phyloP scores from a whole-genome alignment of 495 filamentous ascomycete genomes.

The Astrocystis sublimbata region DNA sequence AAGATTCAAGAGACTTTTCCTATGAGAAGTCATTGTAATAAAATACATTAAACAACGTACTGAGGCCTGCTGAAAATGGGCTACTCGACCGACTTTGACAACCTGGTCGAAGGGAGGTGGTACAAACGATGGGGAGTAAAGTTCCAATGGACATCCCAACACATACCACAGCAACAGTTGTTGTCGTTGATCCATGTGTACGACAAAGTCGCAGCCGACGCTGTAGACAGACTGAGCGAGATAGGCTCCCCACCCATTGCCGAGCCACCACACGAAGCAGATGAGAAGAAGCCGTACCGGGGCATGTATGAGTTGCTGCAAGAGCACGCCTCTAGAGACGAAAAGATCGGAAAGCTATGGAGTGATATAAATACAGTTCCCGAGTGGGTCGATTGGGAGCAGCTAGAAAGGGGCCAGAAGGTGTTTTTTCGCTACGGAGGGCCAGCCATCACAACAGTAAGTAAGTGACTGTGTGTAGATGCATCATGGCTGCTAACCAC shows the following conservation, averaged over 20 bases:
- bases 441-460: conserved; percentile 55
- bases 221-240: conserved; percentile 59
- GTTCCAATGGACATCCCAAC: conserved; percentile 69
- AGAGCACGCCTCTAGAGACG: conserved; percentile 58
- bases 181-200: conserved; percentile 62
- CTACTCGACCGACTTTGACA: neutral
- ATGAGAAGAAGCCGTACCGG: conserved; percentile 29
- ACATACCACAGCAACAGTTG: conserved; percentile 63
- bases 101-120: conserved; percentile 35
- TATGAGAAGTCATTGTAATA: neutral
- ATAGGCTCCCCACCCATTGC: conserved; percentile 45
- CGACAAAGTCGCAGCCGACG: conserved; percentile 67
- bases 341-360: conserved; percentile 64
- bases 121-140: conserved; percentile 62
- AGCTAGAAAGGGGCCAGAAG: conserved; percentile 69
- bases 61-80: conserved; percentile 11
- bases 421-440: conserved; percentile 74
- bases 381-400: conserved; percentile 79
- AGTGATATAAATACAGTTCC: conserved; percentile 67
- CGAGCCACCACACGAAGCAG: conserved; percentile 11
- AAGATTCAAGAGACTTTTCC: neutral
- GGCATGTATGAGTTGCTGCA: conserved; percentile 66
- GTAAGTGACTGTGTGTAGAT: conserved; percentile 18
- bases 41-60: neutral
- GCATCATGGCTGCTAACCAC: neutral